A percentile compares a stretch with the other conserved stretches of the same genome.
Conservation (phyloP, 192 early-diverging fungal species). For the Backusella mclennaniae region DNA sequence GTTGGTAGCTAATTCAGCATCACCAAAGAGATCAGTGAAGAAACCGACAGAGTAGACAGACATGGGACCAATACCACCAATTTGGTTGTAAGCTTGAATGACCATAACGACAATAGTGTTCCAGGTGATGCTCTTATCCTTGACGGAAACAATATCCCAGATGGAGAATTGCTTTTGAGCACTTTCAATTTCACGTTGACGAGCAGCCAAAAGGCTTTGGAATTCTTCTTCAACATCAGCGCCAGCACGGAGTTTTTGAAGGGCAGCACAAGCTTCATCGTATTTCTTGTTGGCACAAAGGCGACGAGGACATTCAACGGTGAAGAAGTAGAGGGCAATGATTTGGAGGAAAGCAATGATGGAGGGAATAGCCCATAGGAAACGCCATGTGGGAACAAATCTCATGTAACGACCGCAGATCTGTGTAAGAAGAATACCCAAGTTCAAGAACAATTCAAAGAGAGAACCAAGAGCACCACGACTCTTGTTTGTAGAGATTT, state of each 20-base stretch:
- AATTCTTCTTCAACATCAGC: slow-evolving; percentile 65
- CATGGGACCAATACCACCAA: slow-evolving; percentile 83
- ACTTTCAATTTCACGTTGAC: slow-evolving; percentile 29
- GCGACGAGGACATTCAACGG: slow-evolving; percentile 78
- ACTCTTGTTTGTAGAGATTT: slow-evolving; percentile 71
- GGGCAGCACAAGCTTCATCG: slow-evolving; percentile 55
- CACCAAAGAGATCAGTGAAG: slow-evolving; percentile 59
- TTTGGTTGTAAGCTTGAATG: slow-evolving; percentile 78
- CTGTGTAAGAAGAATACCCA: slow-evolving; percentile 78
- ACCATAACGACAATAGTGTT: slow-evolving; percentile 67
- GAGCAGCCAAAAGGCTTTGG: slow-evolving; percentile 52
- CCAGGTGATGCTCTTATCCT: slow-evolving; percentile 32
- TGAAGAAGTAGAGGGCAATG: slow-evolving; percentile 57
- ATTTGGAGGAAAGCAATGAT: slow-evolving; percentile 59
- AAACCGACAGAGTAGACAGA: slow-evolving; percentile 82
- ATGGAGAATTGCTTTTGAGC: slow-evolving; percentile 2
- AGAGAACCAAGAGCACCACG: slow-evolving; percentile 72
- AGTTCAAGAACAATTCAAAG: slow-evolving; percentile 77
- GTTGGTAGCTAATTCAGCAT: slow-evolving; percentile 48
- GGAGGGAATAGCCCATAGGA: slow-evolving; percentile 64
- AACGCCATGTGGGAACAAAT: slow-evolving; percentile 65
- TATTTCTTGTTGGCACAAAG: slow-evolving; percentile 62
- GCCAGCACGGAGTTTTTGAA: slow-evolving; percentile 56
- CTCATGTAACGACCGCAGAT: slow-evolving; percentile 61
- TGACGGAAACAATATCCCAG: slow-evolving; percentile 19